phyloP scores from a whole-genome alignment of 768 basidiomycete genomes.

The Xerocomellus amylosporus region DNA sequence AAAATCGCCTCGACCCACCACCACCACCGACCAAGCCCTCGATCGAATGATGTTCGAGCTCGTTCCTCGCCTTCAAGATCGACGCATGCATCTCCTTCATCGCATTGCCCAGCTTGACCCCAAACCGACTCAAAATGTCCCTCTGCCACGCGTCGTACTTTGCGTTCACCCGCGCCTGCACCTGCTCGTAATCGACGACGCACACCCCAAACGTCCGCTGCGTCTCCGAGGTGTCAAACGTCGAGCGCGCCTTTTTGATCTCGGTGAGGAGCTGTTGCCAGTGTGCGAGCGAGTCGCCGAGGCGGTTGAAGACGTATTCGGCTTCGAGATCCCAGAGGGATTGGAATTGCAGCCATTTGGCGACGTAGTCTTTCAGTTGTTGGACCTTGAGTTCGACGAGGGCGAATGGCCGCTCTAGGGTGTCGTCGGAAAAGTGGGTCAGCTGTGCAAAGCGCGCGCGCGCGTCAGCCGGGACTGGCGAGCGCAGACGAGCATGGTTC shows the following conservation, averaged over 20 bases:
- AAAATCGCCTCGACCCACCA: constrained; percentile 51
- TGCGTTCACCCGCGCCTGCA: constrained; percentile 94
- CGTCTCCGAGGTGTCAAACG: constrained; percentile 96
- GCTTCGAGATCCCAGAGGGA: constrained; percentile 98
- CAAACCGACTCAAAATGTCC: constrained; percentile 90
- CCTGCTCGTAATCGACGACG: constrained; percentile 96
- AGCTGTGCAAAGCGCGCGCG: constrained; percentile 44
- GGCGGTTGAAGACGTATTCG: constrained; percentile 92
- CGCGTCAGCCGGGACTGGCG: constrained; percentile 5
- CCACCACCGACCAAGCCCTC: constrained; percentile 73
- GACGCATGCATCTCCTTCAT: constrained; percentile 98
- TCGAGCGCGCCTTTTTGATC: constrained; percentile 94
- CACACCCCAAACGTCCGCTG: constrained; percentile 90
- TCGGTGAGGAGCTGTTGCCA: constrained; percentile 97
- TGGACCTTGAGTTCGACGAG: constrained; percentile 88
- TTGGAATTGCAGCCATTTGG: constrained; percentile 98
- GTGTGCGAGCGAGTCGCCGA: constrained; percentile 88
- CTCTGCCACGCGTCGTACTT: constrained; percentile 99
- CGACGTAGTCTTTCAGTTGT: constrained; percentile 86
- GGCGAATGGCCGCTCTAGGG: constrained; percentile 76
- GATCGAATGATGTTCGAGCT: constrained; percentile 94
- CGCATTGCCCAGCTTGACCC: constrained; percentile 85
- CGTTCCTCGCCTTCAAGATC: constrained; percentile 90
- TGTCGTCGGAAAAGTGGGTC: constrained; percentile 67
- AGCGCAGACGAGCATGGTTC: neutral